These are phyloP conservation scores for Tillandsia fasciculata DNA, from an alignment of 176 grass and related monocot genomes.

Conservation along the genomic window DNA sequence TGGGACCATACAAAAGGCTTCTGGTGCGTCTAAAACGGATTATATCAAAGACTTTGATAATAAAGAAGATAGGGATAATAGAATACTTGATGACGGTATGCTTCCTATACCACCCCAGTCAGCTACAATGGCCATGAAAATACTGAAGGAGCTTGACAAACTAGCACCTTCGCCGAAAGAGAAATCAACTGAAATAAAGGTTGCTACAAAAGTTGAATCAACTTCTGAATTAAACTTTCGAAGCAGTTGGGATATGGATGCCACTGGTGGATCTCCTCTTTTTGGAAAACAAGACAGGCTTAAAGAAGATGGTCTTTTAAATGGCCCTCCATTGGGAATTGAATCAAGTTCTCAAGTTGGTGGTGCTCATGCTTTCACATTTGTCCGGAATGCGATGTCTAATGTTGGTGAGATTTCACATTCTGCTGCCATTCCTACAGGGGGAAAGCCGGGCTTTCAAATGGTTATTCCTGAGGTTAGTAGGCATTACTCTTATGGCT, in stretches of 20 bases:
- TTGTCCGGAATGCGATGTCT: constrained; percentile 2
- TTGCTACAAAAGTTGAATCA: constrained; percentile 9
- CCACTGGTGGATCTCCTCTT: background rate
- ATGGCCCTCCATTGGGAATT: constrained; percentile 12
- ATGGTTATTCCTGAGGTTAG: constrained; percentile 24
- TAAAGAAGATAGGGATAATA: background rate
- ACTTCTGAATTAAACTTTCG: background rate
- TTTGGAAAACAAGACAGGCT: constrained; percentile 18
- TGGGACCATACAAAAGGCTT: constrained; percentile 12
- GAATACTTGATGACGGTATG: constrained; percentile 4
- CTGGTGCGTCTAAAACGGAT: constrained; percentile 16
- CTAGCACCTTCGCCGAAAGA: constrained; percentile 53
- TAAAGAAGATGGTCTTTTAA: constrained; percentile 14
- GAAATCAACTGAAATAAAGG: constrained; percentile 21
- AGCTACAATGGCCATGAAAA: constrained; percentile 70
- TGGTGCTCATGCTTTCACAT: constrained; percentile 8
- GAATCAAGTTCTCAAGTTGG: constrained; percentile 3
- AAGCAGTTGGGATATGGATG: background rate
- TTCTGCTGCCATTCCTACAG: constrained; percentile 4
- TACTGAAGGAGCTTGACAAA: constrained; percentile 68
- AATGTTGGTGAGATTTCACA: constrained; percentile 15
- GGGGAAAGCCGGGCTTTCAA: constrained; percentile 18
- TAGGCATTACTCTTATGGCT: constrained; percentile 11
- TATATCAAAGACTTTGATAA: background rate
- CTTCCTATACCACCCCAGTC: constrained; percentile 37